These are phyloP conservation scores for Anthracocystis panici-leucophaei DNA, from an alignment of 1,284 basidiomycete genomes.

Conservation along the genomic window DNA sequence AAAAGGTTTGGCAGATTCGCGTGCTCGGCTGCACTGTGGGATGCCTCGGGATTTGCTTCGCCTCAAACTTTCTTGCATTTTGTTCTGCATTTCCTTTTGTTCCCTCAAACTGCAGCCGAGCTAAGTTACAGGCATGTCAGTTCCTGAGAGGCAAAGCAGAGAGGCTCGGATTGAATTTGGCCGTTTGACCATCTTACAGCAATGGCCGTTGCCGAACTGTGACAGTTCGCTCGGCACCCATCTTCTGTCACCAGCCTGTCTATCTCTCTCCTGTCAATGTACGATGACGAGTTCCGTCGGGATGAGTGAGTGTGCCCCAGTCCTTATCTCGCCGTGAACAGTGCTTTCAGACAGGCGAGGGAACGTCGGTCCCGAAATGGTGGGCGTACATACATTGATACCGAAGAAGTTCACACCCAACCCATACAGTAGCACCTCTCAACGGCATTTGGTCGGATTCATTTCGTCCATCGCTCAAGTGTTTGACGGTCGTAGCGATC, in stretches of 20 bases:
- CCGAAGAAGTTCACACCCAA: too few species aligned
- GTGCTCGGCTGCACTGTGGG: slow-evolving; percentile 20
- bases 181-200: not conserved
- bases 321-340: not conserved
- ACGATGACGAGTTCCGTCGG: too few species aligned
- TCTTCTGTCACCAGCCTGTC: not conserved
- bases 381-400: too few species aligned
- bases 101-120: not conserved
- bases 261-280: not conserved
- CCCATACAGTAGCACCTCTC: too few species aligned
- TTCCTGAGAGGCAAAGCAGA: not conserved
- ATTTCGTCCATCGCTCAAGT: too few species aligned
- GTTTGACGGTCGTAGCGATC: too few species aligned
- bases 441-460: too few species aligned
- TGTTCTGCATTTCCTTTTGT: not conserved
- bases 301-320: too few species aligned
- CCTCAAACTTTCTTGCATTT: not conserved
- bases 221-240: not conserved
- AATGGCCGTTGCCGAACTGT: not conserved
- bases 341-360: too few species aligned
- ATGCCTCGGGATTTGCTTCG: slow-evolving; percentile 10
- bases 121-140: not conserved
- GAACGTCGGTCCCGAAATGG: too few species aligned
- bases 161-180: not conserved
- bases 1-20: not conserved